A percentile compares a stretch with the other conserved stretches of the same genome.
These are phyloP conservation scores for Epichloe sp. DNA, from an alignment of 2,329 filamentous ascomycete species.

Conservation along the genomic window DNA sequence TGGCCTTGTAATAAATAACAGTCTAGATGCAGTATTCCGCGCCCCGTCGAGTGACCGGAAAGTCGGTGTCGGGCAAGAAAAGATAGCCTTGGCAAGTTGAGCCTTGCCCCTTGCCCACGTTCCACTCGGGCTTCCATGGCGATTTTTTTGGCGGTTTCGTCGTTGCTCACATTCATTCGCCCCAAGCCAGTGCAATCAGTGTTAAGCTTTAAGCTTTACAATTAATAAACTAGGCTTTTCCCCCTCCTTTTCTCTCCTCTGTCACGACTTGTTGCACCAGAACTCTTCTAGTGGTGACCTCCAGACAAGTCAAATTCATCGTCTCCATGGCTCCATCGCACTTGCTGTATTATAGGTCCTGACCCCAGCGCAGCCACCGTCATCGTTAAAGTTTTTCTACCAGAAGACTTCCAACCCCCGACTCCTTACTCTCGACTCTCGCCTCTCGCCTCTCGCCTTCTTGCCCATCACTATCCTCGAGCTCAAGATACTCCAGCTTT, in stretches of 20 bases:
- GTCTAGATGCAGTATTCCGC: neutral
- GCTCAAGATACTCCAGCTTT: no score
- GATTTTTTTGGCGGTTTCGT: neutral
- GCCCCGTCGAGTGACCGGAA: neutral
- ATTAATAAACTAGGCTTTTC: neutral
- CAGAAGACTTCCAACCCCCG: no score
- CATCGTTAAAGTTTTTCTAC: no score
- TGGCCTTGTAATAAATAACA: neutral
- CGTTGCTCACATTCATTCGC: neutral
- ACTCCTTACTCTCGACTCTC: no score
- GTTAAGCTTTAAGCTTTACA: neutral
- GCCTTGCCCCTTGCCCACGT: neutral
- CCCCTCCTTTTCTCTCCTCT: neutral
- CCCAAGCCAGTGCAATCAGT: neutral
- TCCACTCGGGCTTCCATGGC: neutral
- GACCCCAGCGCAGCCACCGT: neutral
- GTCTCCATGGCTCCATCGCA: neutral
- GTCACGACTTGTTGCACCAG: neutral
- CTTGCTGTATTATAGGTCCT: neutral
- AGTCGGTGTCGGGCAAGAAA: neutral
- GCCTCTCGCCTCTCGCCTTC: no score
- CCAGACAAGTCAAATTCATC: no score
- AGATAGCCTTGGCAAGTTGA: no score
- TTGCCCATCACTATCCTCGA: no score
- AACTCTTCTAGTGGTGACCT: no score